These are phyloP conservation scores for Salvia sclarea DNA, from an alignment of 305 asterid species.

Conservation along the genomic window DNA sequence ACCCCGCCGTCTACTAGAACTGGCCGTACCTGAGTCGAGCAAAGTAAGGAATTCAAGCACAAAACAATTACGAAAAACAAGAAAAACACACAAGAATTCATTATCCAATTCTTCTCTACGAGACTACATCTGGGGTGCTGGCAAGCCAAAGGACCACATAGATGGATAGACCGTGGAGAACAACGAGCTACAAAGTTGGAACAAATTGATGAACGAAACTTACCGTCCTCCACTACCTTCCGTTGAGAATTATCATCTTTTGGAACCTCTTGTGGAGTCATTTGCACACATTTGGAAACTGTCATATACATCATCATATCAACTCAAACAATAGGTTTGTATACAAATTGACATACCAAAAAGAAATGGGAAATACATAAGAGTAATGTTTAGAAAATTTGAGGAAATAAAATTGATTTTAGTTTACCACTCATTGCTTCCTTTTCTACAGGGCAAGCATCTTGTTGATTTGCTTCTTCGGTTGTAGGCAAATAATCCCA, in stretches of 20 bases:
- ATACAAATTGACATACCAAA: background rate
- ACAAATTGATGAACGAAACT: background rate
- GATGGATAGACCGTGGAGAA: background rate
- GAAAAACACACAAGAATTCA: no score
- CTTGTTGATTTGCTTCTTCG: background rate
- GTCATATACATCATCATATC: background rate
- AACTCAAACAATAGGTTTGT: background rate
- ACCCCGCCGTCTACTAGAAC: background rate
- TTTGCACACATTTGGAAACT: no score
- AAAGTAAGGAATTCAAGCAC: background rate
- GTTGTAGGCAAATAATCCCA: background rate
- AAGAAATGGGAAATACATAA: background rate
- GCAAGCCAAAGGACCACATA: no score
- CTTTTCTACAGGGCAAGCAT: background rate
- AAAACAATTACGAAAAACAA: no score
- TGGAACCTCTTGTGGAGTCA: background rate
- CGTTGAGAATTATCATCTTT: background rate
- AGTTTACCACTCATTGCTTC: background rate
- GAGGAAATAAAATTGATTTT: background rate
- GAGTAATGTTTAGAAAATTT: background rate
- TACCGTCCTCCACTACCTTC: background rate
- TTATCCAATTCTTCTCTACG: no score
- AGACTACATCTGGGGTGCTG: no score
- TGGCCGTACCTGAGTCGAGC: background rate
- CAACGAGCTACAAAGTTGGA: background rate